Base-by-base conservation (phyloP, 2,329 filamentous ascomycete species). In the Colletotrichum endophyticum region DNA sequence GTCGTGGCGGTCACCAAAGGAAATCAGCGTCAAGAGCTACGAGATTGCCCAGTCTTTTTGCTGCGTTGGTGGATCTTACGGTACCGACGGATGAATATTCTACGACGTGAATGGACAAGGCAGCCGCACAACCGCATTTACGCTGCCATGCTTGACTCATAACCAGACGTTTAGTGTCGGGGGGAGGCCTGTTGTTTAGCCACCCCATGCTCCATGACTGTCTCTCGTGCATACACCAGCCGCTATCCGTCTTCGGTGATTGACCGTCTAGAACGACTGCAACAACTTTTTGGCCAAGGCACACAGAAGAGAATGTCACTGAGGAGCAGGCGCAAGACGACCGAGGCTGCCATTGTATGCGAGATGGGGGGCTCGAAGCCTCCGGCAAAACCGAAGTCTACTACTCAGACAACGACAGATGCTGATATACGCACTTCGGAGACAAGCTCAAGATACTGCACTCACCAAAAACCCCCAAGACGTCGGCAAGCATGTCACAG, bases 121-220 rank as follows among this genome's bases (percentile, higher is more conserved):
- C 74, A 70, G 74, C 64, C 59, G 74, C 70, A 69, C 74, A 73
- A 68, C 71, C 71, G n/a, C 71, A 34, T 76, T 22, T 27, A 27
- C 34, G 56, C 73, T 57, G 32, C 73, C 27, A 75, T 71, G 53
- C 75, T 77, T 77, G 75, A 77, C 71, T 77, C 75, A 75, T 71
- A 71, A 59, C 63, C 64, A 69, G 44, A 69, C 63, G 34, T 64
- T 32, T 73, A 69, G 64, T 69, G 64, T 73, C 59, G 64, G 73
- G 73, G 49, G 71, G 30, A 73, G 56, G 73, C 73, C 70, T 76
- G 63, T 63, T 73, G 56, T 73, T 44, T 73, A 53, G 70, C 70
- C 64, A 76, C 39, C 64, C 69, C 73, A 68, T 76, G 70, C 73
- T 69, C 63, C 57, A 69, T 68, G 39, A 25, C 34, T 30, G 39